phyloP scores from a whole-genome alignment of 306 rosid genomes.

The Quercus alba region DNA sequence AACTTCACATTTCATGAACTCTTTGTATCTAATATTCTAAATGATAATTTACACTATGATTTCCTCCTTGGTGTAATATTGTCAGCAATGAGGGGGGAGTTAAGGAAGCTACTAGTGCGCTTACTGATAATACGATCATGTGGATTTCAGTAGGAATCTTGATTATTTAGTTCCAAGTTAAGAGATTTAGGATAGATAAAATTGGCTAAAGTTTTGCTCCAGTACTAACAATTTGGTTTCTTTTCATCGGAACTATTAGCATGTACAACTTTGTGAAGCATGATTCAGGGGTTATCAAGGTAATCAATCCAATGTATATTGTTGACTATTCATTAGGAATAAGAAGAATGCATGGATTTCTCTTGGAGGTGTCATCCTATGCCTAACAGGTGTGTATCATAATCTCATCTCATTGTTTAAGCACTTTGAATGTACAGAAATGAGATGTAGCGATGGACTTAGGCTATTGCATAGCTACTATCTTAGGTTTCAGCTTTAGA shows the following conservation, averaged over 20 bases:
- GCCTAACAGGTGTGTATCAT: conserved; percentile 28
- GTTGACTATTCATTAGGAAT: conserved; percentile 22
- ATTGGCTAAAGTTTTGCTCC: conserved; percentile 46
- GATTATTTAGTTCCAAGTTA: conserved; percentile 21
- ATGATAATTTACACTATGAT: not conserved
- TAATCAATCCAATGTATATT: conserved; percentile 35
- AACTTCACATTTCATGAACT: no score
- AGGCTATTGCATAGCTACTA: not conserved
- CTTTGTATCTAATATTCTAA: not conserved
- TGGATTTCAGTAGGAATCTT: conserved; percentile 38
- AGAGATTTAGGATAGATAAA: conserved; percentile 45
- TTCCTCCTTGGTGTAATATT: not conserved
- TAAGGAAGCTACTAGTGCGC: not conserved
- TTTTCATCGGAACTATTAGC: conserved; percentile 24
- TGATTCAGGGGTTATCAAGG: conserved; percentile 28
- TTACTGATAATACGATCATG: conserved; percentile 26
- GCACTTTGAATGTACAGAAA: not conserved
- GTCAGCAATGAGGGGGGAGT: conserved; percentile 25
- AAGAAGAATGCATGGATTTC: conserved; percentile 43
- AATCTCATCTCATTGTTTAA: not conserved
- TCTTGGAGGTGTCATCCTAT: conserved; percentile 39
- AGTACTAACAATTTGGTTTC: conserved; percentile 33
- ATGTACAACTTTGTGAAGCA: conserved; percentile 32
- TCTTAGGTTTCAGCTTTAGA: no score
- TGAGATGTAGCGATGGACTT: not conserved